Base-by-base conservation (phyloP, 108 stramenopile species). In the Schizochytrium sp. region DNA sequence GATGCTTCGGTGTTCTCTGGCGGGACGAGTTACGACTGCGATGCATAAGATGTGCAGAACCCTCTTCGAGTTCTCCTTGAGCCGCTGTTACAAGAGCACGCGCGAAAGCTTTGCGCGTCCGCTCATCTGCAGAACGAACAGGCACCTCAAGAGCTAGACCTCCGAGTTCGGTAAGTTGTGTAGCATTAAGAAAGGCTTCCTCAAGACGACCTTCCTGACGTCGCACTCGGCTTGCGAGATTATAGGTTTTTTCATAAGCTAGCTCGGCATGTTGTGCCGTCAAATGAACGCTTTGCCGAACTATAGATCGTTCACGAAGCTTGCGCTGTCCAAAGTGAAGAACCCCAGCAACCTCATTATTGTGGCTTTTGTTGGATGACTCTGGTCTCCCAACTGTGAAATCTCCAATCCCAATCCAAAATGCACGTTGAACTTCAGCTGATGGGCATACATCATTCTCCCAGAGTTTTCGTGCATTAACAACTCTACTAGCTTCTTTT, bases 81-180 rank as follows among this genome's bases (percentile, higher is more conserved):
- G 15, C 12, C 40, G 64, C 12, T 7, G 28, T 44, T 12, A 15
- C 3, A 7, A 83, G 53, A 1, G 38, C 53, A 10, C 76, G 76
- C n/a, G 47, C 50, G 28, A 83, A 83, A 53, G 50, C 76, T 5
- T 19, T 28, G 5, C 76, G 76, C 10, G 76, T 83, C 50, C 76
- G 15, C 47, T 83, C 10, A 53, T 83, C 50, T 7, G 47, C 53
- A 53, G 28, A 38, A 38, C 76, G 76, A 10, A 83, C 76, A 83
- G 76, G 76, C 50, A 10, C 50, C 28, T 83, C 76, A n/a, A 83
- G 53, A 1, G 53, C 2, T 8, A 83, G 76, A 5, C 76, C 76
- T 38, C 76, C 76, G 12, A 83, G 76, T 2, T 83, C 76, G 7
- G 47, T 55, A 1, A 83, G n/a, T 13, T 47, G 47, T 1, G 76